Conservation (phyloP, 2,329 filamentous ascomycete species). For the Nannizziopsis barbatae region DNA sequence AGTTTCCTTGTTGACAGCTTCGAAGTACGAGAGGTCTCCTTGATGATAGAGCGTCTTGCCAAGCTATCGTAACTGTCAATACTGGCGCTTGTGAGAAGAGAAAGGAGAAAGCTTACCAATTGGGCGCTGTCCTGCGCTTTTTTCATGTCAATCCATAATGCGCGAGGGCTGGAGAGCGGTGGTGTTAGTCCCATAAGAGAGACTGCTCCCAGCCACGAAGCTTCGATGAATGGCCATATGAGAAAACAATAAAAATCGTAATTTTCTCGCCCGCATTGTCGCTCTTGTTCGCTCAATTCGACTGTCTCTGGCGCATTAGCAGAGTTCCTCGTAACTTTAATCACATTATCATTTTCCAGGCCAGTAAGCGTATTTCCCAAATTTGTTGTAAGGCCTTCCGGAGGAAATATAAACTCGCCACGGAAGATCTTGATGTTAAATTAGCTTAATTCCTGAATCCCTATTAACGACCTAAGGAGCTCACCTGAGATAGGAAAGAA, state of each 20-base stretch:
- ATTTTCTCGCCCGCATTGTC: conserved; percentile 73
- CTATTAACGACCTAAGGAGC: conserved; percentile 5
- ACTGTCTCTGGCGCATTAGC: conserved; percentile 50
- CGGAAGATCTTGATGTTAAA: conserved; percentile 58
- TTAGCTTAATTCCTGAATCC: background rate
- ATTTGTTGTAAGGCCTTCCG: conserved; percentile 70
- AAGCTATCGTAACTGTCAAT: conserved; percentile 42
- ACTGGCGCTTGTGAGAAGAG: background rate
- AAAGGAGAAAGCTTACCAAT: conserved; percentile 43
- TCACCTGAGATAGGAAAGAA: conserved; percentile 64
- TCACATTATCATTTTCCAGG: conserved; percentile 67
- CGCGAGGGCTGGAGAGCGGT: conserved; percentile 47
- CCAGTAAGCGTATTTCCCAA: conserved; percentile 66
- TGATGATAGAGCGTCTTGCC: conserved; percentile 97
- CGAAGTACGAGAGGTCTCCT: conserved; percentile 92
- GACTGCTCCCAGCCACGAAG: conserved; percentile 81
- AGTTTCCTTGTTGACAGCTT: conserved; percentile 96
- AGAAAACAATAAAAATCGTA: conserved; percentile 99
- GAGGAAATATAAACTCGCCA: conserved; percentile 92
- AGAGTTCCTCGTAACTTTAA: conserved; percentile 52
- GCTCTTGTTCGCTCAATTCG: conserved; percentile 65
- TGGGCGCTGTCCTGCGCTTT: conserved; percentile 75
- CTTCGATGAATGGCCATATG: conserved; percentile 96
- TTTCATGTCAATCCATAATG: conserved; percentile 65
- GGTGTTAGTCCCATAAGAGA: conserved; percentile 78